Evolutionary conservation across 345 rosid genomes (phyloP).

Genomic region (Anacardium occidentale): DNA sequence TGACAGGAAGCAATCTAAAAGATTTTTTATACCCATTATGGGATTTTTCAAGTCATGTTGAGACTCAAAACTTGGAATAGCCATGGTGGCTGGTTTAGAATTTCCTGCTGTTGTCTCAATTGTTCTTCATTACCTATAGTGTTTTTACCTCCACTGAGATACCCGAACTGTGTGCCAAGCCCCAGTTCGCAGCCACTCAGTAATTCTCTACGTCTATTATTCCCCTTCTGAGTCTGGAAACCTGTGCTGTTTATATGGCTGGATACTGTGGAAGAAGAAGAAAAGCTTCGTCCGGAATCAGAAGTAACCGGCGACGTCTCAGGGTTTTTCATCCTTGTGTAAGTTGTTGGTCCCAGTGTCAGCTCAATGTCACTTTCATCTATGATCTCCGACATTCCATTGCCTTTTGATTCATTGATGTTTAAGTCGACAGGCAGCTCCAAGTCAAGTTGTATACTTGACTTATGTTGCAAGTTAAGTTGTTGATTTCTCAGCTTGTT

Average conservation of each 20-base stretch:
- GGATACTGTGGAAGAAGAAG: slow-evolving; percentile 77
- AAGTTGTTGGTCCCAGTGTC: slow-evolving; percentile 71
- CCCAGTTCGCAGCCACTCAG: slow-evolving; percentile 22
- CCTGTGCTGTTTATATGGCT: slow-evolving; percentile 46
- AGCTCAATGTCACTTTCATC: slow-evolving; percentile 88
- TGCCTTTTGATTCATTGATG: slow-evolving; percentile 36
- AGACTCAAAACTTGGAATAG: slow-evolving; percentile 74
- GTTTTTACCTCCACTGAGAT: slow-evolving; percentile 26
- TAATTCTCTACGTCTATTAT: slow-evolving; percentile 17
- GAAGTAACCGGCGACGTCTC: slow-evolving; percentile 35
- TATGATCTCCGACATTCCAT: slow-evolving; percentile 34
- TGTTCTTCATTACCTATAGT: slow-evolving; percentile 46
- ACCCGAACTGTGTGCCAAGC: slow-evolving; percentile 24
- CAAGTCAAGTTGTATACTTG: slow-evolving; percentile 34
- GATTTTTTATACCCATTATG: slow-evolving; percentile 29
- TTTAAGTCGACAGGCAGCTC: slow-evolving; percentile 35
- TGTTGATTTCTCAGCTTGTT: slow-evolving; percentile 5
- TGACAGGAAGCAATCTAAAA: slow-evolving; percentile 38
- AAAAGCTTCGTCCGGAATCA: slow-evolving; percentile 61
- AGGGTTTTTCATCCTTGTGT: slow-evolving; percentile 40
- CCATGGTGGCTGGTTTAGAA: slow-evolving; percentile 74
- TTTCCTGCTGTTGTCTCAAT: slow-evolving; percentile 43
- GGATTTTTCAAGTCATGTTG: slow-evolving; percentile 48
- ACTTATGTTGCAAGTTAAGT: slow-evolving; percentile 17
- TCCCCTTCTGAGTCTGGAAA: slow-evolving; percentile 14